phyloP scores from a whole-genome alignment of 2,329 filamentous ascomycete genomes.

The Alternaria consortialis region DNA sequence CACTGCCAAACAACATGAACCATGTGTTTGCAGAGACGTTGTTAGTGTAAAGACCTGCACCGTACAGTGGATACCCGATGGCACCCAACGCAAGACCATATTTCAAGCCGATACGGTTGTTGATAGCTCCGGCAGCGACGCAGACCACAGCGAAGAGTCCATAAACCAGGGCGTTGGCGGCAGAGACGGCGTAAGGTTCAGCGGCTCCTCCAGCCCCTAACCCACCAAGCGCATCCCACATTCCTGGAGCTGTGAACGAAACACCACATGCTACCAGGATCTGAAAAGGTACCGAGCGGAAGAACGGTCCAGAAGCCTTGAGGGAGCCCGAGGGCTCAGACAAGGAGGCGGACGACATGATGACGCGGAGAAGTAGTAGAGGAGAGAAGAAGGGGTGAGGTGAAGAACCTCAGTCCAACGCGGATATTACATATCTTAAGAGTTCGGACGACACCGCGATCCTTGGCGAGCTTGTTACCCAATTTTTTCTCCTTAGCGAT shows the following conservation, averaged over 20 bases:
- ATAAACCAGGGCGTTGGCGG: slow-evolving; percentile 47
- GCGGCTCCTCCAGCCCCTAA: slow-evolving; percentile 47
- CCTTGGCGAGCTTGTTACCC: slow-evolving; percentile 9
- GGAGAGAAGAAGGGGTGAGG: background rate
- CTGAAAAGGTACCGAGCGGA: slow-evolving; percentile 46
- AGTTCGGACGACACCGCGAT: background rate
- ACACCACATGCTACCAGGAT: slow-evolving; percentile 47
- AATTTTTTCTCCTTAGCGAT: slow-evolving; percentile 21
- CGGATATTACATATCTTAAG: slow-evolving; percentile 15
- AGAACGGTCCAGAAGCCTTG: slow-evolving; percentile 33
- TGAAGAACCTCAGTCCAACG: background rate
- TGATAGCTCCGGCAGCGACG: slow-evolving; percentile 48
- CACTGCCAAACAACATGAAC: slow-evolving; percentile 53
- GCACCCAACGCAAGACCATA: slow-evolving; percentile 55
- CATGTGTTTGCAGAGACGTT: slow-evolving; percentile 51
- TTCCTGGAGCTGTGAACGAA: slow-evolving; percentile 46
- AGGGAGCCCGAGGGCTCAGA: slow-evolving; percentile 23
- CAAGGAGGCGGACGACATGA: slow-evolving; percentile 22
- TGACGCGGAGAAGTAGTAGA: background rate
- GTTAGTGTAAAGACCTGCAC: slow-evolving; percentile 54
- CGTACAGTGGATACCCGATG: slow-evolving; percentile 54
- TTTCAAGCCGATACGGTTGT: slow-evolving; percentile 48
- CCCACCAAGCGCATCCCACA: slow-evolving; percentile 49
- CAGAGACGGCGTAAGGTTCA: slow-evolving; percentile 45
- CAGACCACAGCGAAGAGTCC: slow-evolving; percentile 46